Evolutionary conservation across 805 yeast species (phyloP).

Genomic region (Candida chauliodis): DNA sequence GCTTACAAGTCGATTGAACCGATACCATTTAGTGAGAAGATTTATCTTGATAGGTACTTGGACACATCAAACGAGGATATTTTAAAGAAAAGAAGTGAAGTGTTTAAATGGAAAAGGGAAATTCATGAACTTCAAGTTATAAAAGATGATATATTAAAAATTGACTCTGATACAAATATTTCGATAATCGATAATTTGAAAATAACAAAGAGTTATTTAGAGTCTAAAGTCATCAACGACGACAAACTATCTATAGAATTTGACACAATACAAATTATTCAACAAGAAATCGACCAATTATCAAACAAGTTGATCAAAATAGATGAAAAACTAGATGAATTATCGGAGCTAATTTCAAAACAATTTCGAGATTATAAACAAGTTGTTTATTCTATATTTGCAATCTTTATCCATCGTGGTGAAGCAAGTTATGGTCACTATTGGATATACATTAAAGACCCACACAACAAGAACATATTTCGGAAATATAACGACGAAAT

Average conservation of each 20-base stretch:
- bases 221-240: constrained; percentile 36
- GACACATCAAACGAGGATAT: constrained; percentile 62
- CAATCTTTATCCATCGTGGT: constrained; percentile 92
- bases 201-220: constrained; percentile 56
- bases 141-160: constrained; percentile 38
- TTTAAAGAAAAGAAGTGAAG: constrained; percentile 51
- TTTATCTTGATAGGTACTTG: constrained; percentile 86
- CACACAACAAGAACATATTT: constrained; percentile 57
- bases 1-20: constrained; percentile 83
- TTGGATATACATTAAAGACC: constrained; percentile 90
- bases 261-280: constrained; percentile 47
- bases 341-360: constrained; percentile 48
- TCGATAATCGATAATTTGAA: constrained; percentile 42
- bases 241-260: constrained; percentile 35
- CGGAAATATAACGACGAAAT: constrained; percentile 92
- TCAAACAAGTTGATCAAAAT: constrained; percentile 43
- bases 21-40: constrained; percentile 69
- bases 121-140: constrained; percentile 42
- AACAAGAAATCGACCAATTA: constrained; percentile 43
- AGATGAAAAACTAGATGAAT: constrained; percentile 36
- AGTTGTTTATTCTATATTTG: constrained; percentile 79
- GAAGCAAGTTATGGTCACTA: constrained; percentile 96
- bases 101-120: constrained; percentile 59
- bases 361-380: constrained; percentile 62
- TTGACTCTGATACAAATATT: constrained; percentile 35